Evolutionary conservation across 345 rosid species (phyloP).

Genomic region (Pugionium cornutum): DNA sequence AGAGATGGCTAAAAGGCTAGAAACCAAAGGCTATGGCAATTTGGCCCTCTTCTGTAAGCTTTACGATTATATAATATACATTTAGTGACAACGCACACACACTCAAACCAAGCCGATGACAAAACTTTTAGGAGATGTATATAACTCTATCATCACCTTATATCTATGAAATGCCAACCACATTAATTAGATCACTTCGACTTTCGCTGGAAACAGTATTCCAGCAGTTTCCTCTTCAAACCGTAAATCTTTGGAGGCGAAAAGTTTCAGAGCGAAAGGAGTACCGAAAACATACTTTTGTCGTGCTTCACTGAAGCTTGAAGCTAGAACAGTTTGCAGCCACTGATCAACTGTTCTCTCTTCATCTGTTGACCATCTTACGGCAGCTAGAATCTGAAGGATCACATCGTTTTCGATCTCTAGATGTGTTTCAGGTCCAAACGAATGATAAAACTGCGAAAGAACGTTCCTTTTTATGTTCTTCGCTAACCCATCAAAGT

Average conservation of each 20-base stretch:
- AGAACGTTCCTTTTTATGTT: constrained; percentile 41
- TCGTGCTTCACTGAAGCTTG: constrained; percentile 49
- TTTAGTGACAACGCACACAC: constrained; percentile 31
- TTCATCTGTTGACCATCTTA: constrained; percentile 53
- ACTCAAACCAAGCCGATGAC: constrained; percentile 42
- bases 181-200: constrained; percentile 26
- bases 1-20: neutral
- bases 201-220: constrained; percentile 49
- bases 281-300: constrained; percentile 28
- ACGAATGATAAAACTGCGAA: constrained; percentile 37
- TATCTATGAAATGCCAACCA: neutral
- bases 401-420: constrained; percentile 56
- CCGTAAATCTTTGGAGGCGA: constrained; percentile 37
- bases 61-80: constrained; percentile 33
- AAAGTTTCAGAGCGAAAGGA: constrained; percentile 45
- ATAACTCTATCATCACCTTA: constrained; percentile 21
- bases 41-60: neutral
- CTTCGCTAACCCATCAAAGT: constrained; percentile 58
- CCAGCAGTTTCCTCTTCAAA: constrained; percentile 45
- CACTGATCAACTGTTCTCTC: constrained; percentile 49
- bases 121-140: constrained; percentile 23
- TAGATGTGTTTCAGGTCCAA: constrained; percentile 48
- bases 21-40: constrained; percentile 19
- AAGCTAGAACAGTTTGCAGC: constrained; percentile 51
- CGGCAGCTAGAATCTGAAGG: constrained; percentile 54